Conservation (phyloP, 2,329 filamentous ascomycete species). For the Neonectria hederae region DNA sequence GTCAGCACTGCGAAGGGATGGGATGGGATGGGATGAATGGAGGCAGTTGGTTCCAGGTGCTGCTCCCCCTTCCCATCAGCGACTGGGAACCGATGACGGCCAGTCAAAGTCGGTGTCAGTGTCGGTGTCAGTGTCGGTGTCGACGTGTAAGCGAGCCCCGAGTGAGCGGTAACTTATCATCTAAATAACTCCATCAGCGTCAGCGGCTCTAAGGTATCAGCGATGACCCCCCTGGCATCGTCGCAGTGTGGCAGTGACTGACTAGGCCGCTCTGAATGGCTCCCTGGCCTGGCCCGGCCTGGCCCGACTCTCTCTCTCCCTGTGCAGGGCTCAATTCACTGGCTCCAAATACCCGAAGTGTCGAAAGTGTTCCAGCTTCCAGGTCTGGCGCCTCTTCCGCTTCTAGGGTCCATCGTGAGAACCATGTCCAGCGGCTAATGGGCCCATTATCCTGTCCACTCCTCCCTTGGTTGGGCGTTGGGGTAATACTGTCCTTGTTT, state of each 20-base stretch:
- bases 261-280: conserved; percentile 5
- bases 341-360: not conserved
- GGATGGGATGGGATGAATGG: no score
- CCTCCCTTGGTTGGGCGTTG: not conserved
- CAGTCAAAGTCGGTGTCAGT: not conserved
- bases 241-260: not conserved
- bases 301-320: not conserved
- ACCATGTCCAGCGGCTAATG: conserved; percentile 30
- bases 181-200: not conserved
- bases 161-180: not conserved
- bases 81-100: not conserved
- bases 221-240: no score
- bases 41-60: no score
- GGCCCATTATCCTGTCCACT: not conserved
- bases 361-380: not conserved
- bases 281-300: not conserved
- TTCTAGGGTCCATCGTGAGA: conserved; percentile 2
- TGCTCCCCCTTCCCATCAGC: not conserved
- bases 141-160: not conserved
- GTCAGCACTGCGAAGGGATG: no score
- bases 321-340: not conserved
- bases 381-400: conserved; percentile 25
- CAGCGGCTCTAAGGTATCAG: no score
- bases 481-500: not conserved
- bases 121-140: no score